Evolutionary conservation across 176 grass and related monocot genomes (phyloP).

Genomic region (Neostapfia colusana): DNA sequence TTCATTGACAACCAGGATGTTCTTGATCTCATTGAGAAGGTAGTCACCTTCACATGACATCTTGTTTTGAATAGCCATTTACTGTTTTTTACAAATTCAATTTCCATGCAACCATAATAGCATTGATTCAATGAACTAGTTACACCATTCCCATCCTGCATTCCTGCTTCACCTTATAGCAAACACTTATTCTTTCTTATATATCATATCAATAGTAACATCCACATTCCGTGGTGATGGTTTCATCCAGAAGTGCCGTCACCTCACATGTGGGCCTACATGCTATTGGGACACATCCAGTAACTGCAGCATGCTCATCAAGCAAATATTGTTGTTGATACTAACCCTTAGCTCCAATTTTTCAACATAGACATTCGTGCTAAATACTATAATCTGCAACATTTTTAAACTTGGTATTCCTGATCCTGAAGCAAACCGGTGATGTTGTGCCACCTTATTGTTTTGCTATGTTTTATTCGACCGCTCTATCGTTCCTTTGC

Average conservation of each 20-base stretch:
- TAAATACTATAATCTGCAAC: not conserved
- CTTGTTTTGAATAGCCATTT: constrained; percentile 26
- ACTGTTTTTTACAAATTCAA: not conserved
- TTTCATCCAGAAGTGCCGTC: constrained; percentile 11
- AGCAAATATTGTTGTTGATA: constrained; percentile 27
- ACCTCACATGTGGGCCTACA: constrained; percentile 1
- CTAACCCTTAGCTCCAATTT: constrained; percentile 32
- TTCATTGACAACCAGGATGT: constrained; percentile 95
- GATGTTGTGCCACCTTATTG: constrained; percentile 2
- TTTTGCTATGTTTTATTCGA: constrained; percentile 25
- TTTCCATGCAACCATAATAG: constrained; percentile 15
- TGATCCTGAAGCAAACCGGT: constrained; percentile 20
- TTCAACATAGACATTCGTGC: constrained; percentile 13
- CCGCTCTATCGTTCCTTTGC: constrained; percentile 35
- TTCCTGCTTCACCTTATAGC: not conserved
- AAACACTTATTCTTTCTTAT: not conserved
- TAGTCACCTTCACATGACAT: constrained; percentile 30
- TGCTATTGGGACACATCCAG: constrained; percentile 11
- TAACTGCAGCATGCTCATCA: constrained; percentile 10
- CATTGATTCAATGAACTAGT: not conserved
- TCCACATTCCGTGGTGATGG: not conserved
- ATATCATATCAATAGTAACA: constrained; percentile 4
- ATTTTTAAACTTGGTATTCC: constrained; percentile 26
- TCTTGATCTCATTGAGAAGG: constrained; percentile 99
- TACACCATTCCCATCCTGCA: not conserved